A percentile compares a stretch with the other conserved stretches of the same genome.
Evolutionary conservation across 2,329 filamentous ascomycete genomes (phyloP).

Genomic region (Trichophyton verrucosum): DNA sequence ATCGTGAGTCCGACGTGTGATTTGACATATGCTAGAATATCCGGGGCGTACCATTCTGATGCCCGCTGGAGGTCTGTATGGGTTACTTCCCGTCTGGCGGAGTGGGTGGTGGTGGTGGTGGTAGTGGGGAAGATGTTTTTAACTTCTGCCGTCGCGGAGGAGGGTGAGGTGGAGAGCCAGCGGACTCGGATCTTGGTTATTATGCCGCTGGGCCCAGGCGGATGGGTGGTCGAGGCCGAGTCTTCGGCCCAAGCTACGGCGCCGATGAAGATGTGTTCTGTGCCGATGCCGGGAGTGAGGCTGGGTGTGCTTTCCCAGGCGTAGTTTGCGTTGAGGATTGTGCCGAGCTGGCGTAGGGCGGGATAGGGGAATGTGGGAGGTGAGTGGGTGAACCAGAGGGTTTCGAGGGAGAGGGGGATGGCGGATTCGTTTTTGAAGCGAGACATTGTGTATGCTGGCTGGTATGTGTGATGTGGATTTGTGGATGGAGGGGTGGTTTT

Average conservation of each 20-base stretch:
- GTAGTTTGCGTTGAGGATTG: slow-evolving; percentile 10
- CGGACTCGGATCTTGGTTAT: slow-evolving; percentile 25
- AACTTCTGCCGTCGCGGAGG: slow-evolving; percentile 22
- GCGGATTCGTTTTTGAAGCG: background rate
- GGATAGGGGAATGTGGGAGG: slow-evolving; percentile 17
- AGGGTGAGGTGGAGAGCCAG: slow-evolving; percentile 25
- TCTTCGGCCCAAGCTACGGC: slow-evolving; percentile 22
- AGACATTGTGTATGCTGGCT: background rate
- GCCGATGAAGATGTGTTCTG: slow-evolving; percentile 17
- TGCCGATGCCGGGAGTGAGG: slow-evolving; percentile 7
- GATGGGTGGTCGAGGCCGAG: slow-evolving; percentile 10
- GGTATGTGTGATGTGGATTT: too few species aligned
- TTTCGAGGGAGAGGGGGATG: slow-evolving; percentile 21
- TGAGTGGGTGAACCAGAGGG: slow-evolving; percentile 21
- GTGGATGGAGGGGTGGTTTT: too few species aligned
- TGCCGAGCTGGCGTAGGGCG: slow-evolving; percentile 8
- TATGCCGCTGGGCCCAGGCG: background rate
- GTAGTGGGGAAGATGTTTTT: slow-evolving; percentile 12
- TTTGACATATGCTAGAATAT: slow-evolving; percentile 23
- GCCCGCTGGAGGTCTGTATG: slow-evolving; percentile 15
- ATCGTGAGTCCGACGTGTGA: slow-evolving; percentile 21
- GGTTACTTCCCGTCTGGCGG: slow-evolving; percentile 7
- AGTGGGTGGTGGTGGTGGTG: too few species aligned
- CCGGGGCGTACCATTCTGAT: slow-evolving; percentile 18
- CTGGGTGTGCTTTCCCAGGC: slow-evolving; percentile 12